Evolutionary conservation across 257 asterid species (phyloP).

Genomic region (Nicotiana sylvestris): DNA sequence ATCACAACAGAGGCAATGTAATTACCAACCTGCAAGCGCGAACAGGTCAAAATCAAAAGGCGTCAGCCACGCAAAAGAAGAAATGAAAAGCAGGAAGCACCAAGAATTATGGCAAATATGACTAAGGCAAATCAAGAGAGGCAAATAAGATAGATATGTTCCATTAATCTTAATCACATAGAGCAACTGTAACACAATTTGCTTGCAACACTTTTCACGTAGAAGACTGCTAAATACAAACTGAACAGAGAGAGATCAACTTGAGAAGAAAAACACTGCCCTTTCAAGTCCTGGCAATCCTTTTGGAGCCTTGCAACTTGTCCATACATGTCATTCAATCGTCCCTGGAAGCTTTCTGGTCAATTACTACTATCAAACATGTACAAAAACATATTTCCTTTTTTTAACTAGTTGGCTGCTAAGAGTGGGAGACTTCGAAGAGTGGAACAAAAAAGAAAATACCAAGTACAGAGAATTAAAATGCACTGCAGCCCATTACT

Average conservation of each 20-base stretch:
- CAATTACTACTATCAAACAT: slow-evolving; percentile 10
- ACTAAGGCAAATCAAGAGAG: neutral
- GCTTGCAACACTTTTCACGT: neutral
- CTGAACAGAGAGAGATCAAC: neutral
- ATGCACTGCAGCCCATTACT: slow-evolving; percentile 13
- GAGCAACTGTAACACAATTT: slow-evolving; percentile 4
- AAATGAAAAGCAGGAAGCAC: neutral
- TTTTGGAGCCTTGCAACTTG: slow-evolving; percentile 13
- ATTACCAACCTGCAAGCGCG: neutral
- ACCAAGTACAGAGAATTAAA: slow-evolving; percentile 1
- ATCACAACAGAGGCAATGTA: neutral
- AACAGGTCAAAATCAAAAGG: neutral
- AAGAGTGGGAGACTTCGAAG: neutral
- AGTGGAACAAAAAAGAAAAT: slow-evolving; percentile 6
- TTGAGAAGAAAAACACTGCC: neutral
- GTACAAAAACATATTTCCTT: slow-evolving; percentile 11
- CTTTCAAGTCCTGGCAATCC: slow-evolving; percentile 9
- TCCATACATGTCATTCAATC: neutral
- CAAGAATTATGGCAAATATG: neutral
- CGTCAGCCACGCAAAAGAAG: neutral
- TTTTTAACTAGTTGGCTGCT: neutral
- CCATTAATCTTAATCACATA: neutral
- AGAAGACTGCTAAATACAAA: slow-evolving; percentile 3
- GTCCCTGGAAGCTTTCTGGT: slow-evolving; percentile 7
- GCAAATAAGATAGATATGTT: neutral